Conservation (phyloP, 2,329 filamentous ascomycete species). For the Xylariaceae sp. region DNA sequence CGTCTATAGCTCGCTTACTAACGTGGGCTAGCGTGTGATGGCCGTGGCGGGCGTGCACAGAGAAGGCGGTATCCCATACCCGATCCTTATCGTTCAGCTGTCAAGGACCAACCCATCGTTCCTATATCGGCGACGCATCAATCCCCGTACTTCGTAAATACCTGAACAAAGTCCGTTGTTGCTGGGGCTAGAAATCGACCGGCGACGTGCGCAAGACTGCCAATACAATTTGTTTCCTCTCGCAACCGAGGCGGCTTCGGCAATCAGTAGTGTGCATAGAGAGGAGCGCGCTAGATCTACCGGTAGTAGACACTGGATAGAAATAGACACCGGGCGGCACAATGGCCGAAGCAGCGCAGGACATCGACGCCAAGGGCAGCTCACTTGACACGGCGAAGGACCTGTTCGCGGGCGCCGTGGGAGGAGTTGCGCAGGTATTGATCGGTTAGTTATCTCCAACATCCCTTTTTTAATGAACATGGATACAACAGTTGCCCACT, state of each 20-base stretch:
- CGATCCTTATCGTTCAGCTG: no score
- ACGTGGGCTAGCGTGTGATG: no score
- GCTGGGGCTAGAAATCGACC: no score
- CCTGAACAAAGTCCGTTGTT: background rate
- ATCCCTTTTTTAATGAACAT: no score
- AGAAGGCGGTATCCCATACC: no score
- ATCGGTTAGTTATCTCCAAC: constrained; percentile 60
- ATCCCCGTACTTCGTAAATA: background rate
- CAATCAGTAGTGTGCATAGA: background rate
- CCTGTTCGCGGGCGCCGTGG: constrained; percentile 82
- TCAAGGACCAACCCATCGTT: background rate
- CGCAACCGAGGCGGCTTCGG: background rate
- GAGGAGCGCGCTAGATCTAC: no score
- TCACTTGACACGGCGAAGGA: constrained; percentile 73
- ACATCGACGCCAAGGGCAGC: constrained; percentile 33
- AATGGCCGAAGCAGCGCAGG: constrained; percentile 34
- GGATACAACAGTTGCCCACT: no score
- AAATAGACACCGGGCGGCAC: background rate
- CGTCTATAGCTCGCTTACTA: no score
- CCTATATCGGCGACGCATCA: constrained; percentile 4
- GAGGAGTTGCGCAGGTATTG: constrained; percentile 89
- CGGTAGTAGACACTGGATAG: background rate
- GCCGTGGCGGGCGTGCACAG: no score
- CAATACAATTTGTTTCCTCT: no score
- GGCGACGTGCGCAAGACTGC: no score